Base-by-base conservation (phyloP, 2,329 filamentous ascomycete species). In the Plectosphaerella sp. region DNA sequence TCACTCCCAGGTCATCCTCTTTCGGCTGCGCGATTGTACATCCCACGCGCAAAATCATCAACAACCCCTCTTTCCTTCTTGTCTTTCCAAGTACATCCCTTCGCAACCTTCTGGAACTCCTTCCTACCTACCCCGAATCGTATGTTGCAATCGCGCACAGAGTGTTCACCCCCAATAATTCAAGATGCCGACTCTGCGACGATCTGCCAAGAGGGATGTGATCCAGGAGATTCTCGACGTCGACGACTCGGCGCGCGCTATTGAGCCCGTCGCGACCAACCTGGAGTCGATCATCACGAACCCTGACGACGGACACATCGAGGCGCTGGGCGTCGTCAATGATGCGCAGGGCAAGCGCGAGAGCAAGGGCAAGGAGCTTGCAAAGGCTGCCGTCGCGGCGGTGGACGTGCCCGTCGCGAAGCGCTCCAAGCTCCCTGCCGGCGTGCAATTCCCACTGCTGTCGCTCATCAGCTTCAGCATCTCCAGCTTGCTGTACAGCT, bases 401-500 rank as follows among this genome's bases (percentile, higher is more conserved):
- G 45, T 28, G 11, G 53, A 50, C 9, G 39, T 53, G 37, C 43
- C 46, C 22, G 43, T 37, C 15, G 49, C 51, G 20, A 53, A 51
- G 16, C 52, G 53, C 36, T 67, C 71, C 16, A 71, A 66, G 58
- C 61, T 83, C 22, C 78, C 79, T 4, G 54, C 54, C 10, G 54
- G 63, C 12, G 57, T 76, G n/a, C 74, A 75, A 53, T 83, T 84
- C 58, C 79, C 78, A 9, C 68, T 83, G 5, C 70, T 78, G 18
- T 72, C 77, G 10, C 62, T 75, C 18, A 64, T 83, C 58, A 84
- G 77, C 68, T 75, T 92, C 53, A 72, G 75, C 33, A 70, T 91
- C 52, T 87, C 84, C 57, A 77, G 81, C 15, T 61, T 84, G 16
- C 77, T 89, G 7, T 88, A 88, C 67, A 82, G 83, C 46, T 64